phyloP scores from a whole-genome alignment of 768 basidiomycete genomes.

The Symmetrospora coprosmae region DNA sequence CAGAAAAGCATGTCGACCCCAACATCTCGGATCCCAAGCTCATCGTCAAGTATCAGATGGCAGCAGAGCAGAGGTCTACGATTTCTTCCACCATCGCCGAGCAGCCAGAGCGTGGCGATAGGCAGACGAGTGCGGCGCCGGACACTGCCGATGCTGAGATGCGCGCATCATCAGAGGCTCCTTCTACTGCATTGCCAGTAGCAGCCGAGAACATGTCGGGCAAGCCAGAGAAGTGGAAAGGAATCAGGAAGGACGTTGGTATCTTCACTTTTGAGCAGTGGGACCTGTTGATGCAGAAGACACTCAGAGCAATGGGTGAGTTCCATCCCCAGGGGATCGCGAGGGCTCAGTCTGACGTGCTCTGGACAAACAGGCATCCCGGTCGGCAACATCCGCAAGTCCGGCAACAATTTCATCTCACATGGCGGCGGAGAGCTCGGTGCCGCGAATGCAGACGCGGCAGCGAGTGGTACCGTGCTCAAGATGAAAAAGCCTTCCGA shows the following conservation, averaged over 20 bases:
- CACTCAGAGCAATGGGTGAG: conserved; percentile 42
- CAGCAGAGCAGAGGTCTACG: background rate
- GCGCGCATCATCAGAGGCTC: background rate
- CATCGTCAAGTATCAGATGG: conserved; percentile 42
- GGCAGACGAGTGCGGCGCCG: background rate
- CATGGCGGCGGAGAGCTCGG: conserved; percentile 25
- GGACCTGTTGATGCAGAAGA: conserved; percentile 75
- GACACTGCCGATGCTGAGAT: background rate
- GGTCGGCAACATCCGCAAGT: conserved; percentile 36
- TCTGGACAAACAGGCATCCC: conserved; percentile 36
- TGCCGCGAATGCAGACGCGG: conserved; percentile 45
- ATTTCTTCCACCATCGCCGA: background rate
- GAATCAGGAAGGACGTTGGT: conserved; percentile 58
- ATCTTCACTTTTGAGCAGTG: conserved; percentile 71
- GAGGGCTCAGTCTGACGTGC: background rate
- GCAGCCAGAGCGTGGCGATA: background rate
- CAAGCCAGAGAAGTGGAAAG: conserved; percentile 44
- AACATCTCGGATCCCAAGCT: conserved; percentile 58
- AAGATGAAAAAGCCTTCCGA: conserved; percentile 42
- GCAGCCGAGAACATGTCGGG: too few species aligned
- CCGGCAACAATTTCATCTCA: conserved; percentile 20
- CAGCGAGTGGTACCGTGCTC: conserved; percentile 58
- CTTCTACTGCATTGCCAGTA: too few species aligned
- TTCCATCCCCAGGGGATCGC: too few species aligned
- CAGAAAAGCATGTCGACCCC: conserved; percentile 68